Conservation (phyloP, 176 grass and related monocot species). For the Zoysia japonica region DNA sequence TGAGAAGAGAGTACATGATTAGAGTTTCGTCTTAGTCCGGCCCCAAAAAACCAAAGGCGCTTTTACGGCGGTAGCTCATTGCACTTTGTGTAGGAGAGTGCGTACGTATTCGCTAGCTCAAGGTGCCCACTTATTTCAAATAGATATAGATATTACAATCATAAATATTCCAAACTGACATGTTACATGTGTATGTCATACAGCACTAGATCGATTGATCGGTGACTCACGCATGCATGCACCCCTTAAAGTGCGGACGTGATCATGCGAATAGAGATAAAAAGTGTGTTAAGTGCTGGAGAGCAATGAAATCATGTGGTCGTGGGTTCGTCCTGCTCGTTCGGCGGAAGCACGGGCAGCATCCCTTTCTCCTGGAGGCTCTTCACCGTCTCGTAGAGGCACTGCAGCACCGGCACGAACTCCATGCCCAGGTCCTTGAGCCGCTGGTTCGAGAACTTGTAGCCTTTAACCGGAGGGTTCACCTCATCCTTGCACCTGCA, state of each 20-base stretch:
- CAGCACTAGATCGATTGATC: slow-evolving; percentile 12
- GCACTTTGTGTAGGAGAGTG: no score
- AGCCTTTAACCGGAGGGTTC: slow-evolving; percentile 54
- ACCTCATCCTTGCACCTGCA: slow-evolving; percentile 68
- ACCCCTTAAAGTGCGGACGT: slow-evolving; percentile 14
- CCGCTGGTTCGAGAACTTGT: slow-evolving; percentile 74
- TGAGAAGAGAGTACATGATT: no score
- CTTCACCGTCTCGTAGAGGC: slow-evolving; percentile 48
- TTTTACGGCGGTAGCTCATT: no score
- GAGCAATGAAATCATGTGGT: neutral
- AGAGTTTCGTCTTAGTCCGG: no score
- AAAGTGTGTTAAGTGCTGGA: neutral
- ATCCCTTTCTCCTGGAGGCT: slow-evolving; percentile 61
- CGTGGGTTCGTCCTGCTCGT: neutral
- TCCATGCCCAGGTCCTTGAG: slow-evolving; percentile 74
- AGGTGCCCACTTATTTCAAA: neutral
- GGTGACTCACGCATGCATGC: slow-evolving; percentile 7
- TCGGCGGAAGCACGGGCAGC: slow-evolving; percentile 33
- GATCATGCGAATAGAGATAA: neutral
- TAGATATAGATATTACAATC: neutral
- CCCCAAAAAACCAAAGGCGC: no score
- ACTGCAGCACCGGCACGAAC: slow-evolving; percentile 50
- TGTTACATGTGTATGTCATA: slow-evolving; percentile 29
- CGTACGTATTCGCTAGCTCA: neutral
- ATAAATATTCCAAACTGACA: slow-evolving; percentile 20